A percentile compares a stretch with the other conserved stretches of the same genome.
Evolutionary conservation across 768 basidiomycete genomes (phyloP).

Genomic region (Punctularia strigosozonata): DNA sequence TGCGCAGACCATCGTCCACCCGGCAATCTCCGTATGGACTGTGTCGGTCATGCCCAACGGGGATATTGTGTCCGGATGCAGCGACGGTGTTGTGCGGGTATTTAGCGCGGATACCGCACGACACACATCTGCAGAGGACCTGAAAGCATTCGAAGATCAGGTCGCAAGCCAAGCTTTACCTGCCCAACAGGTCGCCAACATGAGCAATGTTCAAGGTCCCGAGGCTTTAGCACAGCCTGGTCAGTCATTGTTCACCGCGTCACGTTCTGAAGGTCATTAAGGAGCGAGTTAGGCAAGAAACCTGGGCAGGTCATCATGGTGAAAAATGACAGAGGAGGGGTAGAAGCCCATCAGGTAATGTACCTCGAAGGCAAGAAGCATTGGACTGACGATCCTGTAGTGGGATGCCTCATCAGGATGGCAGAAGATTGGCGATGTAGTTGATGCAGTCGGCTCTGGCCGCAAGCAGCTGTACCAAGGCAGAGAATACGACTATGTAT

Average conservation of each 20-base stretch:
- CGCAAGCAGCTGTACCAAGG: conserved; percentile 88
- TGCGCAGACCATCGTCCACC: conserved; percentile 80
- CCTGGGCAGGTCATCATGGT: conserved; percentile 92
- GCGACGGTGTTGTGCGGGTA: conserved; percentile 79
- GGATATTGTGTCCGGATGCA: conserved; percentile 86
- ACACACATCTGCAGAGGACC: conserved; percentile 53
- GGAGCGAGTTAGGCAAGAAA: conserved; percentile 55
- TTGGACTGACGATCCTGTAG: conserved; percentile 26
- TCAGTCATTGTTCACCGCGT: conserved; percentile 18
- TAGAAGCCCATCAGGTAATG: conserved; percentile 83
- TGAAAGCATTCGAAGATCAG: conserved; percentile 60
- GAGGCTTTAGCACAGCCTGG: conserved; percentile 71
- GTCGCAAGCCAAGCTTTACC: conserved; percentile 75
- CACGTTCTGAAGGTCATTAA: background rate
- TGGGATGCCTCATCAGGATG: conserved; percentile 72
- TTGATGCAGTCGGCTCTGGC: conserved; percentile 86
- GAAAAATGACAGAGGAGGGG: conserved; percentile 58
- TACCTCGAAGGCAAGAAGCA: background rate
- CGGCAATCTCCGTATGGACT: conserved; percentile 95
- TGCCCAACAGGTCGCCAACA: conserved; percentile 80
- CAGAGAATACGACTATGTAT: conserved; percentile 98
- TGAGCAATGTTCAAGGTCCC: conserved; percentile 77
- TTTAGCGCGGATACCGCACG: conserved; percentile 69
- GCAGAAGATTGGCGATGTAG: conserved; percentile 94
- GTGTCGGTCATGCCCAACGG: conserved; percentile 81